phyloP scores from a whole-genome alignment of 306 rosid genomes.

The Bauhinia variegata region DNA sequence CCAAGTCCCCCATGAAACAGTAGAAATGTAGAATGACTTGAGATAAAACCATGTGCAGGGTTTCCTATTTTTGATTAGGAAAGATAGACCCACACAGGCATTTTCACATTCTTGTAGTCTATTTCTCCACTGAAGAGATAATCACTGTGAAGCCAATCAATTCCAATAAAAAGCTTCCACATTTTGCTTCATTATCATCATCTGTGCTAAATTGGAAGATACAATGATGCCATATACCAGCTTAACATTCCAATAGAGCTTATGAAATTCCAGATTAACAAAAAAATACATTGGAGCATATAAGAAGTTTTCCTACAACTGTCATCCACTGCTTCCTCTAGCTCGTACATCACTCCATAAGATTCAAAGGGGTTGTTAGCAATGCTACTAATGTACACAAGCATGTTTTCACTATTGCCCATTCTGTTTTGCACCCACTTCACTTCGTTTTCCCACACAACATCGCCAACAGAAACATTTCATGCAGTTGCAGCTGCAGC shows the following conservation, averaged over 20 bases:
- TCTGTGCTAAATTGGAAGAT: too few relatives aligned
- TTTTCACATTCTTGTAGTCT: too few relatives aligned
- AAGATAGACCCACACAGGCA: too few relatives aligned
- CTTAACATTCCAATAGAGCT: slow-evolving; percentile 31
- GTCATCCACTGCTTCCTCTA: slow-evolving; percentile 49
- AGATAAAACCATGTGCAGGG: too few relatives aligned
- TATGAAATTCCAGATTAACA: slow-evolving; percentile 30
- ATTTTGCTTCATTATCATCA: neutral
- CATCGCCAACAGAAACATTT: slow-evolving; percentile 58
- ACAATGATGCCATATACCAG: slow-evolving; percentile 30
- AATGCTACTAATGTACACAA: slow-evolving; percentile 57
- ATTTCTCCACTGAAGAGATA: too few relatives aligned
- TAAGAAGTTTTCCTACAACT: slow-evolving; percentile 35
- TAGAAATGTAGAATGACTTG: too few relatives aligned
- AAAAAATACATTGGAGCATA: slow-evolving; percentile 33
- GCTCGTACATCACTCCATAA: slow-evolving; percentile 52
- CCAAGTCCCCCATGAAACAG: too few relatives aligned
- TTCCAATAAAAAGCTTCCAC: neutral
- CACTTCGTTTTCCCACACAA: slow-evolving; percentile 53
- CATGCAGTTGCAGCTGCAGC: slow-evolving; percentile 41
- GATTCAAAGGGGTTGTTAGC: slow-evolving; percentile 48
- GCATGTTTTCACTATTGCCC: slow-evolving; percentile 47
- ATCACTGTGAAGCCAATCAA: too few relatives aligned
- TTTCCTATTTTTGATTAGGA: too few relatives aligned
- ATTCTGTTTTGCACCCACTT: slow-evolving; percentile 40